A percentile compares a stretch with the other conserved stretches of the same genome.
Conservation (phyloP, 345 rosid species). For the Syzygium grande region DNA sequence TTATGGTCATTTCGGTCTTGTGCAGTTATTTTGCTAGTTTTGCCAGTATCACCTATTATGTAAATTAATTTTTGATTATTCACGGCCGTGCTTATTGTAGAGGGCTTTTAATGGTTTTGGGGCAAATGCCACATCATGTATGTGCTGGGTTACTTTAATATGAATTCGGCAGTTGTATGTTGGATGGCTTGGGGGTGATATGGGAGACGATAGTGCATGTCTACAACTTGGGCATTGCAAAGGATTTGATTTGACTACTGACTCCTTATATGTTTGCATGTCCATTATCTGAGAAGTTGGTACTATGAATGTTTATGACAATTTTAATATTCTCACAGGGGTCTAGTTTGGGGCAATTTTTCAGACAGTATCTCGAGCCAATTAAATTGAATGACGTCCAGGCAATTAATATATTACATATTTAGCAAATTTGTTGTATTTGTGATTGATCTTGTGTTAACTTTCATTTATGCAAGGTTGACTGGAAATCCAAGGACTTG, state of each 20-base stretch:
- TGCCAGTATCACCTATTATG: background rate
- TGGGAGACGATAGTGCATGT: background rate
- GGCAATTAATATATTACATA: conserved; percentile 26
- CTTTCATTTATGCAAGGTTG: conserved; percentile 35
- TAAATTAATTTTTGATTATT: background rate
- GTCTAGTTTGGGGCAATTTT: conserved; percentile 95
- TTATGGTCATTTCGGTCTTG: background rate
- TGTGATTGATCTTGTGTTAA: conserved; percentile 2
- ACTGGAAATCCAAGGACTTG: conserved; percentile 85
- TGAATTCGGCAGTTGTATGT: background rate
- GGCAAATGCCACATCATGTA: background rate
- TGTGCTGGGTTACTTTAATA: background rate
- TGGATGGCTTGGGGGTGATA: background rate
- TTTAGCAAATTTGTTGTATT: background rate
- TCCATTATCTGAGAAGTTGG: background rate
- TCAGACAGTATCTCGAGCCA: conserved; percentile 76
- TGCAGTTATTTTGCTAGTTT: background rate
- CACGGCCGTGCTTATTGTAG: background rate
- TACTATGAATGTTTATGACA: background rate
- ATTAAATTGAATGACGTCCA: conserved; percentile 83
- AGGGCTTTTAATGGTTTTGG: background rate
- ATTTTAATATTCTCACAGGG: conserved; percentile 41
- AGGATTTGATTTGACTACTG: background rate
- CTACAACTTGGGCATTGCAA: background rate
- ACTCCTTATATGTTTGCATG: background rate